Evolutionary conservation across 2,329 filamentous ascomycete genomes (phyloP).

Genomic region (Grosmannia huntii): DNA sequence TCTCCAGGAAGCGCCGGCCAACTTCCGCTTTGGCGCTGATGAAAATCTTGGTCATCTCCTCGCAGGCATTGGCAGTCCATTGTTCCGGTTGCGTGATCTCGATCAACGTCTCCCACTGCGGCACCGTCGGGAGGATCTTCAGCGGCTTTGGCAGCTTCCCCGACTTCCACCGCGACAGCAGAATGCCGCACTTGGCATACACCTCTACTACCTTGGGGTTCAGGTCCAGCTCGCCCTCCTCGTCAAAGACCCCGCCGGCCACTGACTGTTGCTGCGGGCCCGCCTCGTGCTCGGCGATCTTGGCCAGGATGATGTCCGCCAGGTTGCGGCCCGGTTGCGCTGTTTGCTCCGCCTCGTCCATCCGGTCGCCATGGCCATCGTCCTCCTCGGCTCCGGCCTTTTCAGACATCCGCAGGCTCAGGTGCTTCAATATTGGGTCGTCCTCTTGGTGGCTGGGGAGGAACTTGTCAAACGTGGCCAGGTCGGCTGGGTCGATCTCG

Average conservation of each 20-base stretch:
- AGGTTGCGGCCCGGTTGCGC: slow-evolving; percentile 51
- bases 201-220: slow-evolving; percentile 89
- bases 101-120: slow-evolving; percentile 52
- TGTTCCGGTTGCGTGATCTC: slow-evolving; percentile 40
- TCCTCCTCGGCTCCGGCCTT: slow-evolving; percentile 16
- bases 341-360: slow-evolving; percentile 21
- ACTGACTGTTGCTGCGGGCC: slow-evolving; percentile 1
- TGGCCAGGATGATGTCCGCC: slow-evolving; percentile 83
- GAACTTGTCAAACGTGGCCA: slow-evolving; percentile 86
- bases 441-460: slow-evolving; percentile 59
- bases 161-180: slow-evolving; percentile 79
- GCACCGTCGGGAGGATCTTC: slow-evolving; percentile 87
- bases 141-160: slow-evolving; percentile 96
- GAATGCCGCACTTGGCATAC: slow-evolving; percentile 76
- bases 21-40: slow-evolving; percentile 69
- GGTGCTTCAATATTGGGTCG: slow-evolving; percentile 57
- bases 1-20: slow-evolving; percentile 75
- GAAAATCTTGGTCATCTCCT: slow-evolving; percentile 86
- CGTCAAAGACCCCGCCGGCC: slow-evolving; percentile 42
- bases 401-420: slow-evolving; percentile 8
- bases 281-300: slow-evolving; percentile 85
- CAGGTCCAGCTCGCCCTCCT: slow-evolving; percentile 68
- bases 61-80: slow-evolving; percentile 65
- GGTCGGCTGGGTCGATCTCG: slow-evolving; percentile 78
- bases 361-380: slow-evolving; percentile 30